phyloP scores from a whole-genome alignment of 2,329 filamentous ascomycete species.

The Neopestalotiopsis sp. region DNA sequence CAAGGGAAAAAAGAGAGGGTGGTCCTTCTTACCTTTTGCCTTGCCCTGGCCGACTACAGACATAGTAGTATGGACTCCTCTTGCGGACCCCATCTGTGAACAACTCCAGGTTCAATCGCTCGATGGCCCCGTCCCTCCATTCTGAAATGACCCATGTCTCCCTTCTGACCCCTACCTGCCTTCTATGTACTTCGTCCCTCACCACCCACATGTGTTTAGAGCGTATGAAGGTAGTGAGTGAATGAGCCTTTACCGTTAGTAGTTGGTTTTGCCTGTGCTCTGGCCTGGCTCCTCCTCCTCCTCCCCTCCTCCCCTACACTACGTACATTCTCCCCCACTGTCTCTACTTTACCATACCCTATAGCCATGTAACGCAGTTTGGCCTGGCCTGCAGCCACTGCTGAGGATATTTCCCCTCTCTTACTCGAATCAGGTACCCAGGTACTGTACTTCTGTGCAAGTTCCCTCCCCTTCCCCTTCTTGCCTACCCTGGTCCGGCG shows the following conservation, averaged over 20 bases:
- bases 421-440: background rate
- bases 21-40: background rate
- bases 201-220: conserved; percentile 29
- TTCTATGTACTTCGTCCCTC: conserved; percentile 34
- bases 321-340: background rate
- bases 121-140: conserved; percentile 21
- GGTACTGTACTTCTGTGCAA: conserved; percentile 11
- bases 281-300: background rate
- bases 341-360: conserved; percentile 1
- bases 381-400: background rate
- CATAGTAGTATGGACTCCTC: background rate
- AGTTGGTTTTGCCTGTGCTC: background rate
- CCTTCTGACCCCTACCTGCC: conserved; percentile 38
- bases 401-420: background rate
- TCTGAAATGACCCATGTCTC: conserved; percentile 35
- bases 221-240: background rate
- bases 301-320: background rate
- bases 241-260: conserved; percentile 7
- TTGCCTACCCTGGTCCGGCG: conserved; percentile 4
- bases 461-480: conserved; percentile 7
- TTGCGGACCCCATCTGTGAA: conserved; percentile 24
- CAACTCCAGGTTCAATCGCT: conserved; percentile 34
- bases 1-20: conserved; percentile 17
- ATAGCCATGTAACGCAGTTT: background rate
- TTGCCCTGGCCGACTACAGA: background rate